phyloP scores from a whole-genome alignment of 148 eudicot species.

The Polygonum maritimum region DNA sequence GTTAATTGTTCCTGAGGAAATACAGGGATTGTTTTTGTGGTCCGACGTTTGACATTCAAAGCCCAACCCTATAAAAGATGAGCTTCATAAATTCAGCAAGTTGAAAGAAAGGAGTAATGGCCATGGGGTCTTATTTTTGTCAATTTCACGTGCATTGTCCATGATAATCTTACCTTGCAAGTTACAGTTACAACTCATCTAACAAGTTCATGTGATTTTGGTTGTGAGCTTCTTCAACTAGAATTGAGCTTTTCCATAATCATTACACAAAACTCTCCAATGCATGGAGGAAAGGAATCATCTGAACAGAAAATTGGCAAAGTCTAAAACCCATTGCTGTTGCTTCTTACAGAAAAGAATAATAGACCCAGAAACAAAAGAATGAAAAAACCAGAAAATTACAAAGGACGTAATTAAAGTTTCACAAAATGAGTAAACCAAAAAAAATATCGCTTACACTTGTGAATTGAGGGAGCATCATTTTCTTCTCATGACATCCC shows the following conservation, averaged over 20 bases:
- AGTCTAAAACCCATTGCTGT: neutral
- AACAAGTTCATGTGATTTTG: neutral
- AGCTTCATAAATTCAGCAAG: neutral
- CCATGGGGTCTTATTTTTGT: neutral
- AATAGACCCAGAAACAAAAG: neutral
- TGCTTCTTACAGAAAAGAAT: conserved; percentile 1
- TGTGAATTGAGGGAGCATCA: conserved; percentile 3
- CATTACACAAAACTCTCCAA: neutral
- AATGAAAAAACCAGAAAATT: conserved; percentile 2
- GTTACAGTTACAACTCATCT: neutral
- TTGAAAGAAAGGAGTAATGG: neutral
- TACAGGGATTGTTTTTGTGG: neutral
- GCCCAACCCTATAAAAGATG: neutral
- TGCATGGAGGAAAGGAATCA: neutral
- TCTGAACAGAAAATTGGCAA: neutral
- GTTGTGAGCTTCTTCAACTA: neutral
- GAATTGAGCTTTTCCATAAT: neutral
- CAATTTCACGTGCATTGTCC: neutral
- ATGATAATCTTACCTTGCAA: neutral
- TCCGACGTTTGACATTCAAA: too few species aligned
- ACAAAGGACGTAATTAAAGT: neutral
- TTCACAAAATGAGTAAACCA: neutral
- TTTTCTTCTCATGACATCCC: neutral
- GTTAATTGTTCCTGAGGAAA: neutral
- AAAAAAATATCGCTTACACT: neutral